Evolutionary conservation across 441 rosid genomes (phyloP).

Genomic region (Geranium incanum): DNA sequence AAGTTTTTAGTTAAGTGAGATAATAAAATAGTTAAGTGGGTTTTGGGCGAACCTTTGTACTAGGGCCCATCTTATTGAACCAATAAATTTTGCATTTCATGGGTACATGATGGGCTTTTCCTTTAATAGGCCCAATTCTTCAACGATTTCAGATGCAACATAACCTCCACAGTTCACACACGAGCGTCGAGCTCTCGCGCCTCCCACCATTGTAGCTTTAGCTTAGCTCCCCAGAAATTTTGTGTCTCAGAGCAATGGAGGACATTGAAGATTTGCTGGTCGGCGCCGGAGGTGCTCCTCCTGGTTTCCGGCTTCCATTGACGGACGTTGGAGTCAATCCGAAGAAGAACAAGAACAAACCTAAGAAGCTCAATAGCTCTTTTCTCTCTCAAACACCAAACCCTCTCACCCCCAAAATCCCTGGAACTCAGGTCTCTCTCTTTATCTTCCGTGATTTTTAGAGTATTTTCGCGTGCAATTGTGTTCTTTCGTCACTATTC

Average conservation of each 20-base stretch:
- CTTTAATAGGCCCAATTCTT: too few species aligned
- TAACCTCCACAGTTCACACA: too few species aligned
- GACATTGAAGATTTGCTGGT: slow-evolving; percentile 76
- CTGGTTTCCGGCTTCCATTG: slow-evolving; percentile 62
- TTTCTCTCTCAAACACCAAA: slow-evolving; percentile 27
- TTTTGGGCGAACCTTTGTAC: too few species aligned
- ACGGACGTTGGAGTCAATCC: slow-evolving; percentile 49
- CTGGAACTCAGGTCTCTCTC: slow-evolving; percentile 68
- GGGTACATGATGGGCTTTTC: too few species aligned
- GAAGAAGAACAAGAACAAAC: slow-evolving; percentile 37
- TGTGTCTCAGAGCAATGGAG: slow-evolving; percentile 37
- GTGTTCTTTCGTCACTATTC: slow-evolving; percentile 5
- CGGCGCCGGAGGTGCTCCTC: slow-evolving; percentile 42
- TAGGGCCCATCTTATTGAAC: too few species aligned
- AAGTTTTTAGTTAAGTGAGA: too few species aligned
- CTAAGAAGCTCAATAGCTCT: slow-evolving; percentile 14
- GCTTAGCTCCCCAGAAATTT: too few species aligned
- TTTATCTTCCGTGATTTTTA: slow-evolving; percentile 5
- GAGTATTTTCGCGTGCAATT: background rate
- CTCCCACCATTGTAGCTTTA: too few species aligned
- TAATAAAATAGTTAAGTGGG: too few species aligned
- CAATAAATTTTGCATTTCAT: too few species aligned
- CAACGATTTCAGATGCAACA: too few species aligned
- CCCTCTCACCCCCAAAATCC: slow-evolving; percentile 40
- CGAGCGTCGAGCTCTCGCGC: too few species aligned